phyloP scores from a whole-genome alignment of 2,329 filamentous ascomycete species.

The Hirsutella minnesotensis region DNA sequence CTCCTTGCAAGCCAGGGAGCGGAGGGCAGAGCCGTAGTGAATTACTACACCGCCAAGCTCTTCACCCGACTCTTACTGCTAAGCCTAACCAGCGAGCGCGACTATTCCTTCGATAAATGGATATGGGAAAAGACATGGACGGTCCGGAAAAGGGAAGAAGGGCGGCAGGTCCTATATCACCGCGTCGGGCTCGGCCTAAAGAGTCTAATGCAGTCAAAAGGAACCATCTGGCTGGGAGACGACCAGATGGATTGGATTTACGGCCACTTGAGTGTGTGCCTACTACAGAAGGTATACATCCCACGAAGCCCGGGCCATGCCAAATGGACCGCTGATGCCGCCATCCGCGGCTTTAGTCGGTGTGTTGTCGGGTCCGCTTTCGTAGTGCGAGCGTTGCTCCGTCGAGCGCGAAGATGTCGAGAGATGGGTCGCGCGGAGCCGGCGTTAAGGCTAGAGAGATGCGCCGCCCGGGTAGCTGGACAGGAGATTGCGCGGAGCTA shows the following conservation, averaged over 20 bases:
- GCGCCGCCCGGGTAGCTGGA: not conserved
- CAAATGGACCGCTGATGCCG: not conserved
- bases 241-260: not conserved
- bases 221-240: not conserved
- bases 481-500: not conserved
- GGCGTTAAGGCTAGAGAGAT: not conserved
- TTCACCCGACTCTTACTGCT: not conserved
- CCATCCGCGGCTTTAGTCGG: too few relatives aligned
- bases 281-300: not conserved
- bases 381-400: too few relatives aligned
- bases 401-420: too few relatives aligned
- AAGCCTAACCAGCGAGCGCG: not conserved
- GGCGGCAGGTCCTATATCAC: not conserved
- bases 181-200: not conserved
- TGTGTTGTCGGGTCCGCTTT: too few relatives aligned
- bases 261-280: not conserved
- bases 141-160: not conserved
- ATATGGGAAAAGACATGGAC: not conserved
- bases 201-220: too few relatives aligned
- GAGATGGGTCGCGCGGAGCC: too few relatives aligned
- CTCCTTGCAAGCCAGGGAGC: too few relatives aligned
- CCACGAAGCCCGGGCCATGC: not conserved
- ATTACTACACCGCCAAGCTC: not conserved
- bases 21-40: not conserved
- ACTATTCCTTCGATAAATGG: not conserved